Base-by-base conservation (phyloP, 2,329 filamentous ascomycete genomes). In the Diaporthe aspalathi region DNA sequence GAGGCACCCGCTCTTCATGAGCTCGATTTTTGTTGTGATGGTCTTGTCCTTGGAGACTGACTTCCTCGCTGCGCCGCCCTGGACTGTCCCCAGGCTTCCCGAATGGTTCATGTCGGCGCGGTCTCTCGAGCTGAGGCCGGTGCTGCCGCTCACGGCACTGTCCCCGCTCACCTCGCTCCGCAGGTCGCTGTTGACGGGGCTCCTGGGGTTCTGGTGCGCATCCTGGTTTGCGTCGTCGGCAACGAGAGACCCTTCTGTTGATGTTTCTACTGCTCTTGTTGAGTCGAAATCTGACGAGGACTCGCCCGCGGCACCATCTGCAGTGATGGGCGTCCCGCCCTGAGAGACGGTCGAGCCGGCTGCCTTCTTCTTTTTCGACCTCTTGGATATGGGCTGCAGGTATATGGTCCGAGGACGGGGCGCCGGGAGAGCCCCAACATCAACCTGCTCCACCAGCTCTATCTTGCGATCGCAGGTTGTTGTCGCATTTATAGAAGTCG, bases 361-460 rank as follows among this genome's bases (percentile, higher is more conserved):
- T 5, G 85, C 81, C 76, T 87, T 89, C 79, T 89, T 93, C 74
- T 88, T 88, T 77, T 88, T 91, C 50, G 88, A 84, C 72, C 90
- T 88, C 78, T 89, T 91, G n/a, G 91, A 92, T 75, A 97, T 91
- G 0, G 95, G 94, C 79, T 98, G 95, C 43, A 98, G 85, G 3
- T 94, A 95, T 74, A 98, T 95, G 5, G 93, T 92, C 70, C 93
- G 90, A 32, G 94, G 90, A 76, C 93, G 93, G 2, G 95, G 95
- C 2, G 90, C 86, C 14, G 87, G 84, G 40, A 98, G 85, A 1
- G 90, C 83, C 7, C 93, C 94, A 74, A 98, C 91, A 78, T 99
- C 96, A 65, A 98, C 91, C 72, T 89, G 90, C 80, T 98, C 94
- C 43, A 93, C 84, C 9, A 98, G 84, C 72, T 91, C 90, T 27